A percentile compares a stretch with the other conserved stretches of the same genome.
These are phyloP conservation scores for Aspergillus puulaauensis DNA, from an alignment of 2,329 filamentous ascomycete genomes.

Conservation along the genomic window DNA sequence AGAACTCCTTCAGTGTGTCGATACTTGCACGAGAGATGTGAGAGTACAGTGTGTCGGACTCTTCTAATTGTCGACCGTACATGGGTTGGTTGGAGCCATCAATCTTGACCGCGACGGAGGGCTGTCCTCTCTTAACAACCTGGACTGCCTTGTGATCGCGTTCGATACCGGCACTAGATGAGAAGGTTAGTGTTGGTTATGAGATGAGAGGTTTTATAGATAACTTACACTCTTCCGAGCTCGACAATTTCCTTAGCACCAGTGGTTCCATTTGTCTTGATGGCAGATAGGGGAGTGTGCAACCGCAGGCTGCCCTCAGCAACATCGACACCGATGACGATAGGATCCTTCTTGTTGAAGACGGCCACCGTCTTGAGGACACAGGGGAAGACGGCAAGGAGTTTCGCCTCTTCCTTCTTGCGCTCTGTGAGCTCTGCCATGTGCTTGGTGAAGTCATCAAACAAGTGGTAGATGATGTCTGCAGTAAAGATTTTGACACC, in stretches of 20 bases:
- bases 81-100: constrained; percentile 89
- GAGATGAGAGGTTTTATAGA: neutral
- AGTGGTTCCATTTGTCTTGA: constrained; percentile 78
- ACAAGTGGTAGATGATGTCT: constrained; percentile 98
- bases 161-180: constrained; percentile 81
- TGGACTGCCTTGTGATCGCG: constrained; percentile 94
- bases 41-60: constrained; percentile 84
- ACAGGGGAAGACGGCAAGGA: constrained; percentile 95
- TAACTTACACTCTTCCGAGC: constrained; percentile 87
- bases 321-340: constrained; percentile 93
- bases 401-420: constrained; percentile 95
- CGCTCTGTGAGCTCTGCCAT: constrained; percentile 83
- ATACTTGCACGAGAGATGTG: constrained; percentile 85
- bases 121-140: constrained; percentile 92
- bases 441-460: constrained; percentile 94
- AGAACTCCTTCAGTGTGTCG: constrained; percentile 94
- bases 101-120: constrained; percentile 97
- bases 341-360: constrained; percentile 97
- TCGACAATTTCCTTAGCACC: constrained; percentile 79
- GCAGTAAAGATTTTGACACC: constrained; percentile 98
- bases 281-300: constrained; percentile 84
- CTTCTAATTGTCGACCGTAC: constrained; percentile 93
- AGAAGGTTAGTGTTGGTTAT: constrained; percentile 20
- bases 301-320: constrained; percentile 82
- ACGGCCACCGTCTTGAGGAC: constrained; percentile 85